Percentiles rank a stretch among this genome's conserved stretches.
Evolutionary conservation across 805 yeast species (phyloP).

Genomic region (Lipomyces orientalis): DNA sequence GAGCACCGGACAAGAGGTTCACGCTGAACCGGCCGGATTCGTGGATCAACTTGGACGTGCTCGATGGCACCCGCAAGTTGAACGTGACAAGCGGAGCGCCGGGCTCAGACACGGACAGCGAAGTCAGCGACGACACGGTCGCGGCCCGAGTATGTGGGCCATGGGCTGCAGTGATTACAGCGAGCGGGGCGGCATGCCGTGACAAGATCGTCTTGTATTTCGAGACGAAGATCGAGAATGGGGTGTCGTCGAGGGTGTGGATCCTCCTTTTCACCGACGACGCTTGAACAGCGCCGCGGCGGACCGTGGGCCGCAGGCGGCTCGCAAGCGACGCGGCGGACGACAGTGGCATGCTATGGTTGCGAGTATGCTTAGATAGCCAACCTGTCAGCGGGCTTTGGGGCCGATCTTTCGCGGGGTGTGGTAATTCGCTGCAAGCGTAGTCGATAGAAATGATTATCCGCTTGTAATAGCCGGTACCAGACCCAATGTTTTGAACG

Average conservation of each 20-base stretch:
- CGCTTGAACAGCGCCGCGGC: not conserved
- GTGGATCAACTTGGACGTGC: slow-evolving; percentile 73
- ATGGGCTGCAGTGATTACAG: slow-evolving; percentile 26
- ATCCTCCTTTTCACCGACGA: not conserved
- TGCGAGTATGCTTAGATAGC: not conserved
- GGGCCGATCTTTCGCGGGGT: not conserved
- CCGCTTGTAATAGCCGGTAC: no score
- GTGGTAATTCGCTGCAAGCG: not conserved
- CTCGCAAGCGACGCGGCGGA: not conserved
- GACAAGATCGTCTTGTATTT: slow-evolving; percentile 32
- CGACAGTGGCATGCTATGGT: not conserved
- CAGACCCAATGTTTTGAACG: no score
- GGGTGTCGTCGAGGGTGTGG: not conserved
- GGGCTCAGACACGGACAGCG: slow-evolving; percentile 73
- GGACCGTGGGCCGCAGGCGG: not conserved
- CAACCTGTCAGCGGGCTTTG: not conserved
- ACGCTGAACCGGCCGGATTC: slow-evolving; percentile 66
- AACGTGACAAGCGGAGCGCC: slow-evolving; percentile 74
- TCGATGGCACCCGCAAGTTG: slow-evolving; percentile 84
- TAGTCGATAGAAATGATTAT: no score
- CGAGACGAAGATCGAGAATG: slow-evolving; percentile 5
- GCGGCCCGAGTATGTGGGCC: slow-evolving; percentile 21
- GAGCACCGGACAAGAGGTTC: slow-evolving; percentile 70
- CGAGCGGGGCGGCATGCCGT: slow-evolving; percentile 30
- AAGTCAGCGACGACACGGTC: slow-evolving; percentile 85